Conservation (phyloP, 768 basidiomycete species). For the Hypsizygus marmoreus region DNA sequence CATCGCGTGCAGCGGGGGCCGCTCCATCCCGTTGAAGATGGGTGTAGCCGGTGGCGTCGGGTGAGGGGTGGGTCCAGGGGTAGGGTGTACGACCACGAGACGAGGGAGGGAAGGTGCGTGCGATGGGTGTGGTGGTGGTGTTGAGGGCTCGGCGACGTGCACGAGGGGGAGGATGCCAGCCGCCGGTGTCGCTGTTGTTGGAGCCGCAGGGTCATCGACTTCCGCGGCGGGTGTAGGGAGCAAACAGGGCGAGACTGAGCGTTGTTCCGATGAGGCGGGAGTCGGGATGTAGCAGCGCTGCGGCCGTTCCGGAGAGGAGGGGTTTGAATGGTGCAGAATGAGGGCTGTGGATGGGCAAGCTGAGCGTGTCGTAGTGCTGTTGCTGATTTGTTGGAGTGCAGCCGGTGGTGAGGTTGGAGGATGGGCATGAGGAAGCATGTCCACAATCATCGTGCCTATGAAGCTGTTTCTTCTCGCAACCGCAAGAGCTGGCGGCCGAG, state of each 20-base stretch:
- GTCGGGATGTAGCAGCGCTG: constrained; percentile 16
- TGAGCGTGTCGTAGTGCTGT: neutral
- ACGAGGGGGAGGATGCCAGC: neutral
- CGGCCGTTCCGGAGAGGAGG: constrained; percentile 2
- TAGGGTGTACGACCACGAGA: constrained; percentile 73
- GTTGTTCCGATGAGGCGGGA: constrained; percentile 12
- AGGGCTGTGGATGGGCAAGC: neutral
- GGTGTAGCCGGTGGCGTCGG: constrained; percentile 81
- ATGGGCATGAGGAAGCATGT: constrained; percentile 49
- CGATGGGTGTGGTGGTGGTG: constrained; percentile 3
- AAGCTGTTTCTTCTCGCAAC: constrained; percentile 11
- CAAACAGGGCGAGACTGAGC: constrained; percentile 8
- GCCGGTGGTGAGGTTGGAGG: neutral
- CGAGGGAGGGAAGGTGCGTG: constrained; percentile 46
- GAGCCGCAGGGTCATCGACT: neutral
- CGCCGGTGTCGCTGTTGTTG: neutral
- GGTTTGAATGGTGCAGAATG: neutral
- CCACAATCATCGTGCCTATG: constrained; percentile 47
- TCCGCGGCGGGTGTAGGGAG: constrained; percentile 8
- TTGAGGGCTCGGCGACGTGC: constrained; percentile 7
- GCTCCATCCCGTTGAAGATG: constrained; percentile 6
- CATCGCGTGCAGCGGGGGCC: neutral
- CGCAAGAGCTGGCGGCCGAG: neutral
- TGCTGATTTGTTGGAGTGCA: neutral
- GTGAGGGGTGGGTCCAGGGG: constrained; percentile 75